phyloP scores from a whole-genome alignment of 768 basidiomycete species.

The Russula lepida region DNA sequence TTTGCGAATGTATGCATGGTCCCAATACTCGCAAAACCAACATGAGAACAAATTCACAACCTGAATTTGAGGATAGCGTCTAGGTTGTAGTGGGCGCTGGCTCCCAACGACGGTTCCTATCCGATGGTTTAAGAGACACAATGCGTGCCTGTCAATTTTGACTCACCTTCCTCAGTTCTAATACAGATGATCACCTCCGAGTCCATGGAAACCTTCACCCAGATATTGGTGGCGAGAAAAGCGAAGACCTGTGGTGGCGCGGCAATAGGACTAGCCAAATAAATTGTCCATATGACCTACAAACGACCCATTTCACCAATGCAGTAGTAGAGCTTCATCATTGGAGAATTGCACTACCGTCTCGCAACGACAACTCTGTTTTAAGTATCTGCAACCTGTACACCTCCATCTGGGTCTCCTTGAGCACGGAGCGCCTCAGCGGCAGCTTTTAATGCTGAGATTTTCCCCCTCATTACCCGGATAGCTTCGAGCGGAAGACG shows the following conservation, averaged over 20 bases:
- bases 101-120: too few relatives aligned
- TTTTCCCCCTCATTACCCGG: constrained; percentile 74
- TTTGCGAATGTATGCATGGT: too few relatives aligned
- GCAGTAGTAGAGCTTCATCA: neutral
- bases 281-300: neutral
- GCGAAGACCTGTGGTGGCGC: neutral
- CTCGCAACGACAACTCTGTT: neutral
- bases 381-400: constrained; percentile 43
- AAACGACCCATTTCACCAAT: neutral
- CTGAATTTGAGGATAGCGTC: too few relatives aligned
- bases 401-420: constrained; percentile 32
- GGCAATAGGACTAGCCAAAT: neutral
- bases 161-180: too few relatives aligned
- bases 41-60: too few relatives aligned
- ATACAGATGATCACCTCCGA: too few relatives aligned
- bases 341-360: neutral
- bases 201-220: too few relatives aligned
- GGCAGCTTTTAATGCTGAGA: constrained; percentile 48
- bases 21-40: too few relatives aligned
- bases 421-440: constrained; percentile 49
- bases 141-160: too few relatives aligned
- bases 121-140: too few relatives aligned
- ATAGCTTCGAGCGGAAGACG: constrained; percentile 74
- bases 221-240: neutral
- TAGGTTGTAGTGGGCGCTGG: too few relatives aligned